phyloP scores from a whole-genome alignment of 805 yeast genomes.

The Kluyveromyces siamensis region DNA sequence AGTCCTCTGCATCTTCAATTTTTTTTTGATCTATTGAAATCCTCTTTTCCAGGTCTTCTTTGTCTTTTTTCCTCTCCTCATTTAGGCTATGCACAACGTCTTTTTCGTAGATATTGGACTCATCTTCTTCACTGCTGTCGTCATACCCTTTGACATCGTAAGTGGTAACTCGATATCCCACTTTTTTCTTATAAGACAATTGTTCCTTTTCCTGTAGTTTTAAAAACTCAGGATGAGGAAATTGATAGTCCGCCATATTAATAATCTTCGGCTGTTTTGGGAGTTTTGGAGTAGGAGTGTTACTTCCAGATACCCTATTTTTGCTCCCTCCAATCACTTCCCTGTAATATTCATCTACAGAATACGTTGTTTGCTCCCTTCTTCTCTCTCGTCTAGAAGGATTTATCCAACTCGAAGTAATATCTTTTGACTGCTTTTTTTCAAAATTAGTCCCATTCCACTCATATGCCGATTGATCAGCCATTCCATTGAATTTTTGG shows the following conservation, averaged over 20 bases:
- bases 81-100: conserved; percentile 5
- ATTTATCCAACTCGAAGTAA: conserved; percentile 51
- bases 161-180: conserved; percentile 47
- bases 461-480: conserved; percentile 84
- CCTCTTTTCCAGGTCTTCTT: conserved; percentile 5
- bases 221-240: conserved; percentile 47
- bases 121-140: conserved; percentile 30
- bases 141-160: conserved; percentile 49
- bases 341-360: conserved; percentile 67
- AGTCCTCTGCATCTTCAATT: conserved; percentile 47
- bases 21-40: conserved; percentile 40
- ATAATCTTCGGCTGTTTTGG: conserved; percentile 58
- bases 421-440: conserved; percentile 31
- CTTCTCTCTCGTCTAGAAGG: conserved; percentile 54
- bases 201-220: conserved; percentile 56
- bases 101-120: conserved; percentile 1
- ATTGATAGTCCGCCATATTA: conserved; percentile 65
- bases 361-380: conserved; percentile 68
- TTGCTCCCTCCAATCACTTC: conserved; percentile 40
- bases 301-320: conserved; percentile 23
- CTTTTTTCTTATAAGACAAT: conserved; percentile 49
- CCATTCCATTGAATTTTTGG: conserved; percentile 66
- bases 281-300: conserved; percentile 33
- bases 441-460: conserved; percentile 83
- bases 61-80: conserved; percentile 6